Percentiles rank a stretch among this genome's conserved stretches.
phyloP scores from a whole-genome alignment of 192 early-diverging fungal genomes.

The Entomortierella parvispora region DNA sequence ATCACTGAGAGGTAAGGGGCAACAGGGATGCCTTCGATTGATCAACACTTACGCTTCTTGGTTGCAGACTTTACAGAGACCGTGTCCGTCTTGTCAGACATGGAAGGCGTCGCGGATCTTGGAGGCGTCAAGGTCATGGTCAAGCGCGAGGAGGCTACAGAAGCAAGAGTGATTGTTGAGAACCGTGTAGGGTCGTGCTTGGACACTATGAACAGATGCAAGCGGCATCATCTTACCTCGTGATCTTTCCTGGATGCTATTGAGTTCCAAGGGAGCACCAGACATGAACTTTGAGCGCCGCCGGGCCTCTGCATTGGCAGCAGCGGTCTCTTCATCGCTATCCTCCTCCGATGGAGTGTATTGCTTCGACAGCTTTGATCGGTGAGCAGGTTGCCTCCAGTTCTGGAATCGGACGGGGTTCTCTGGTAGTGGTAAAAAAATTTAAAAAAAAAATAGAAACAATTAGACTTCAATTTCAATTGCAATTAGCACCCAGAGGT shows the following conservation, averaged over 20 bases:
- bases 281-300: slow-evolving; percentile 35
- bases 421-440: neutral
- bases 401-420: slow-evolving; percentile 31
- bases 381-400: slow-evolving; percentile 39
- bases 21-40: too few species aligned
- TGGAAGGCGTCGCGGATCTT: slow-evolving; percentile 3
- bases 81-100: slow-evolving; percentile 15
- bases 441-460: too few species aligned
- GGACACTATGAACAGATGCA: neutral
- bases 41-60: slow-evolving; percentile 33
- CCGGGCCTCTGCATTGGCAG: neutral
- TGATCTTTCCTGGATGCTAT: slow-evolving; percentile 10
- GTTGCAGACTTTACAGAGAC: slow-evolving; percentile 23
- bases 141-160: slow-evolving; percentile 17
- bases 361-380: slow-evolving; percentile 47
- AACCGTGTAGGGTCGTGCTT: too few species aligned
- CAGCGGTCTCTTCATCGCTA: slow-evolving; percentile 24
- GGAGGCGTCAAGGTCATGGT: slow-evolving; percentile 1
- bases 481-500: neutral
- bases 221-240: neutral
- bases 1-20: too few species aligned
- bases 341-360: slow-evolving; percentile 47
- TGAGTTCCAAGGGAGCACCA: slow-evolving; percentile 26
- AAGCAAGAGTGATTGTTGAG: neutral
- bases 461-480: neutral